Percentiles rank a stretch among this genome's conserved stretches.
phyloP scores from a whole-genome alignment of 306 rosid species.

The Trichosanthes truncata region DNA sequence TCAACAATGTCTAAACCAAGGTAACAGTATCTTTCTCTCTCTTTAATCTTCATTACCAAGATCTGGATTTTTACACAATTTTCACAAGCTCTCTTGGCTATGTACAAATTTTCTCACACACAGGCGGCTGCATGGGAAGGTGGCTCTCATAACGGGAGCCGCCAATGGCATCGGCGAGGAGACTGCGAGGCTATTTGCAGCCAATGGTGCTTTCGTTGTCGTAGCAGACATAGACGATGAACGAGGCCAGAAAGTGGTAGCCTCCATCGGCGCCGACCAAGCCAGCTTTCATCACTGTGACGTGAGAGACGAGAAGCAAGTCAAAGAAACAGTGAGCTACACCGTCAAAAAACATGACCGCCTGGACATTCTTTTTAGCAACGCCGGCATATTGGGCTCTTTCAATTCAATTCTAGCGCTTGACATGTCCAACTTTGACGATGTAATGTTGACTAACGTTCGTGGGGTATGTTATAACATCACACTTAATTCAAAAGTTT shows the following conservation, averaged over 20 bases:
- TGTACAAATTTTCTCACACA: not conserved
- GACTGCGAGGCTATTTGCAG: conserved; percentile 47
- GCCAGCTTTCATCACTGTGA: conserved; percentile 63
- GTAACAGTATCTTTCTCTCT: conserved; percentile 17
- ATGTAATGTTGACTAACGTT: conserved; percentile 50
- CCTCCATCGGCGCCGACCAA: conserved; percentile 36
- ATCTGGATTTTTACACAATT: not conserved
- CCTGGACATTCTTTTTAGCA: conserved; percentile 59
- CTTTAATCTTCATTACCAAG: not conserved
- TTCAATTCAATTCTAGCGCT: conserved; percentile 43
- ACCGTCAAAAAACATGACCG: conserved; percentile 44
- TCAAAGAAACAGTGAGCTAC: conserved; percentile 42
- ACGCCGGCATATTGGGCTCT: conserved; percentile 62
- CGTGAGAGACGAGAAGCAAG: conserved; percentile 71
- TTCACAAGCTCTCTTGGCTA: not conserved
- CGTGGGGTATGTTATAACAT: conserved; percentile 43
- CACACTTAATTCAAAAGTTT: not conserved
- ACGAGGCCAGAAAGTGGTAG: conserved; percentile 35
- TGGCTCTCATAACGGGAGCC: conserved; percentile 64
- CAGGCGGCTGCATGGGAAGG: conserved; percentile 51
- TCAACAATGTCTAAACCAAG: conserved; percentile 35
- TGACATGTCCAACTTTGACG: conserved; percentile 46
- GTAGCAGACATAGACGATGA: conserved; percentile 65
- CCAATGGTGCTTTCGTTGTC: conserved; percentile 58
- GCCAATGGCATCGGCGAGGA: conserved; percentile 89